Conservation (phyloP, 805 yeast species). For the Candida andamanensis region DNA sequence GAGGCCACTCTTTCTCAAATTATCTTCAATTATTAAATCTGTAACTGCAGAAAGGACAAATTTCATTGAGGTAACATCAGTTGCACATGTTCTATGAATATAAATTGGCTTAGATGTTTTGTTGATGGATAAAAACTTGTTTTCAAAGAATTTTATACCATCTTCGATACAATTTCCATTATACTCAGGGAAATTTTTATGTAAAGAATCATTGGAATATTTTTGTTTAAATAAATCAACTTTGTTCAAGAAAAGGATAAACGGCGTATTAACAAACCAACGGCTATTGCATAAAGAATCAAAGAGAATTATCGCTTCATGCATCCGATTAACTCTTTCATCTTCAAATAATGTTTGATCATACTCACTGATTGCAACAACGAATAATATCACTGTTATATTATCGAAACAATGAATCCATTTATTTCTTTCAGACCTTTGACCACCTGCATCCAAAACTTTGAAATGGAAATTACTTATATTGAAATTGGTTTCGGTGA, state of each 20-base stretch:
- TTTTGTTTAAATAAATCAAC: constrained; percentile 76
- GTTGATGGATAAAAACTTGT: constrained; percentile 59
- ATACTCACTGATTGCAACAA: constrained; percentile 85
- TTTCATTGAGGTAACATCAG: constrained; percentile 83
- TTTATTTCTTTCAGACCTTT: constrained; percentile 81
- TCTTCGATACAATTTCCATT: constrained; percentile 59
- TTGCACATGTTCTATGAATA: constrained; percentile 92
- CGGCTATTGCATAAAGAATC: constrained; percentile 77
- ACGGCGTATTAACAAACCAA: constrained; percentile 84
- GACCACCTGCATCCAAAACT: constrained; percentile 96
- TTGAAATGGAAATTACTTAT: constrained; percentile 61
- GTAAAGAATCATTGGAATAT: constrained; percentile 59
- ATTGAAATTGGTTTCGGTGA: constrained; percentile 77
- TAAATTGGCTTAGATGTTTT: constrained; percentile 71
- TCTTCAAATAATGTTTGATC: constrained; percentile 92
- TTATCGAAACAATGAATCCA: constrained; percentile 96
- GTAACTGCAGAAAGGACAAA: constrained; percentile 91
- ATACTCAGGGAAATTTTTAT: constrained; percentile 73
- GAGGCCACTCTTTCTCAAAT: constrained; percentile 72
- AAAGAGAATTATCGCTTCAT: constrained; percentile 80
- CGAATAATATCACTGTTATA: constrained; percentile 82
- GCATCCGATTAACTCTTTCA: constrained; percentile 82
- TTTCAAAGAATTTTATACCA: constrained; percentile 68
- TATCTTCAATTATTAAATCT: constrained; percentile 82
- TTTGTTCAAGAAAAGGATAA: constrained; percentile 85